A percentile compares a stretch with the other conserved stretches of the same genome.
Conservation (phyloP, 1,284 basidiomycete species). For the Fomitiporia mediterranea region DNA sequence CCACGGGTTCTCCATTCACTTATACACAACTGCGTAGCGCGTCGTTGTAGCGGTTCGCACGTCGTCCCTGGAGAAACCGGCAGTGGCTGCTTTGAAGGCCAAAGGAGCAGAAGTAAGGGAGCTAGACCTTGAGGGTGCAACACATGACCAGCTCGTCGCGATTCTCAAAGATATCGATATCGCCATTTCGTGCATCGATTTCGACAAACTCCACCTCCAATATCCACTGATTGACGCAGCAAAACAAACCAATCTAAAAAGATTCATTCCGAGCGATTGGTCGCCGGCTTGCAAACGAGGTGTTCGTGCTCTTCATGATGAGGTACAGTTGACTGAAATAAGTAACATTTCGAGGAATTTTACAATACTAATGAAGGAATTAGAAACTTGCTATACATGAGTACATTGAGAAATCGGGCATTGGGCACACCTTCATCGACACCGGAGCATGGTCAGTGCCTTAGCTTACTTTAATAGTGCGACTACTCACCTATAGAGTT, state of each 20-base stretch:
- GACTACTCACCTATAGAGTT: slow-evolving; percentile 2
- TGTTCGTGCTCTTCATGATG: slow-evolving; percentile 1
- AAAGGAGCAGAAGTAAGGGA: slow-evolving; percentile 7
- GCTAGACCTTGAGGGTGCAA: not conserved
- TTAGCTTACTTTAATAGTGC: not conserved
- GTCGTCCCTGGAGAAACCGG: not conserved
- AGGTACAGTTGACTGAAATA: not conserved
- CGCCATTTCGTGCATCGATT: slow-evolving; percentile 2
- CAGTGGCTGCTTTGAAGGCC: slow-evolving; percentile 5
- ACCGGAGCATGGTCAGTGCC: slow-evolving; percentile 13
- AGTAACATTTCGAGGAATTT: not conserved
- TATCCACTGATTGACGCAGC: slow-evolving; percentile 8
- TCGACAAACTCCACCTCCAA: not conserved
- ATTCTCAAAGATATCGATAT: slow-evolving; percentile 4
- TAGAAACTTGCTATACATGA: slow-evolving; percentile 15
- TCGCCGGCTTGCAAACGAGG: slow-evolving; percentile 9
- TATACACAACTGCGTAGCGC: not conserved
- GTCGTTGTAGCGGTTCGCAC: slow-evolving; percentile 13
- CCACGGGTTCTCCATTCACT: not conserved
- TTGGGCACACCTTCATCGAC: slow-evolving; percentile 20
- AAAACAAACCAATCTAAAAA: slow-evolving; percentile 13
- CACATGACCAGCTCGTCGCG: not conserved
- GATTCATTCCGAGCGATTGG: slow-evolving; percentile 18
- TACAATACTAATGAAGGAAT: not conserved
- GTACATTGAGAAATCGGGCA: slow-evolving; percentile 7